Percentiles rank a stretch among this genome's conserved stretches.
These are phyloP conservation scores for Globisporangium apiculatum DNA, from an alignment of 352 stramenopile species.

Conservation along the genomic window DNA sequence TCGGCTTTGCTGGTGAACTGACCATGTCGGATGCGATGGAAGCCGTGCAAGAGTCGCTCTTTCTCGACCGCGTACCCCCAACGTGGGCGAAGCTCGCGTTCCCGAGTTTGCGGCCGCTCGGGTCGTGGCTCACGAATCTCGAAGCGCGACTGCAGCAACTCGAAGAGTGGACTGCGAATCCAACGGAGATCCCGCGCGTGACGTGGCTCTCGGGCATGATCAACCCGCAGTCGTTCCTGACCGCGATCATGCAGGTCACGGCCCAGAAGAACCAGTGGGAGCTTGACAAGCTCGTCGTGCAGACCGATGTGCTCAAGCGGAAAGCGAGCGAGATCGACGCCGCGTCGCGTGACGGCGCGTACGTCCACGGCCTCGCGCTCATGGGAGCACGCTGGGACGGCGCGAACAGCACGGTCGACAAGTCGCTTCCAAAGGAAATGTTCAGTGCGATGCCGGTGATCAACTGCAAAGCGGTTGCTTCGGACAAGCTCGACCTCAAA, in stretches of 20 bases:
- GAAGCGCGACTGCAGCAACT: conserved; percentile 89
- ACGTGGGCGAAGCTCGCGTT: conserved; percentile 95
- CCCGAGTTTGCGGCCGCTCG: conserved; percentile 87
- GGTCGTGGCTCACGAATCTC: conserved; percentile 93
- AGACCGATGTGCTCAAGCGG: conserved; percentile 95
- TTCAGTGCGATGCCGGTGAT: conserved; percentile 97
- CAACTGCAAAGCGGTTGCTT: conserved; percentile 94
- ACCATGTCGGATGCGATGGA: conserved; percentile 99
- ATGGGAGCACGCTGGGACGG: conserved; percentile 96
- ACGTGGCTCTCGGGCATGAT: conserved; percentile 94
- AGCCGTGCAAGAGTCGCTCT: conserved; percentile 90
- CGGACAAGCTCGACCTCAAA: conserved; percentile 94
- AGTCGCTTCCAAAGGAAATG: conserved; percentile 97
- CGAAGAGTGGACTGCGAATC: conserved; percentile 96
- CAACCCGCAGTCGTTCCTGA: conserved; percentile 96
- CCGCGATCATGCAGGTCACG: conserved; percentile 96
- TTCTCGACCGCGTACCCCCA: conserved; percentile 89
- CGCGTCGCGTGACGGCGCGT: conserved; percentile 89
- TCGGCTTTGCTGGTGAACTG: conserved; percentile 95
- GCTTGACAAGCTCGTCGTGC: conserved; percentile 95
- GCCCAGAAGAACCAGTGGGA: conserved; percentile 97
- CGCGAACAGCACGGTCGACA: conserved; percentile 90
- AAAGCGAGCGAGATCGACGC: conserved; percentile 88
- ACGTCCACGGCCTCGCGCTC: conserved; percentile 92
- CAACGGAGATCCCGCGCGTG: conserved; percentile 93